Percentiles rank a stretch among this genome's conserved stretches.
Conservation (phyloP, 176 grass and related monocot genomes). For the Eragrostis nindensis region DNA sequence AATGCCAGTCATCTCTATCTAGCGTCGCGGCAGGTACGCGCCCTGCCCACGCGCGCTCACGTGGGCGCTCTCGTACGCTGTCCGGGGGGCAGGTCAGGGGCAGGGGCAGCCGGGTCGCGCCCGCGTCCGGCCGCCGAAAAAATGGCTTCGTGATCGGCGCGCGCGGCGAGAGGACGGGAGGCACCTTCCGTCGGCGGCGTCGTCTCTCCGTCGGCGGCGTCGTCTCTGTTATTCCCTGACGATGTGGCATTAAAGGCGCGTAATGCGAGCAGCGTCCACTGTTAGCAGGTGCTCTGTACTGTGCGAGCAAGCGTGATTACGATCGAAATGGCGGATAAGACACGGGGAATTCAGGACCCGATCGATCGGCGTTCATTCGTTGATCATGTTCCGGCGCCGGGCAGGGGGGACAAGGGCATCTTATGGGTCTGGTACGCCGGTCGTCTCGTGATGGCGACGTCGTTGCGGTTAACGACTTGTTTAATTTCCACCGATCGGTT, state of each 20-base stretch:
- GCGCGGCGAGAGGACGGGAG: too few relatives aligned
- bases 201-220: background rate
- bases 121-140: background rate
- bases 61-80: too few relatives aligned
- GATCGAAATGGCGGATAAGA: background rate
- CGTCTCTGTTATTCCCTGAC: background rate
- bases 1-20: background rate
- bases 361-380: background rate
- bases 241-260: background rate
- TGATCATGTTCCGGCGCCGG: constrained; percentile 5
- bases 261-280: background rate
- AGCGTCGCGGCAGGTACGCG: background rate
- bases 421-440: constrained; percentile 26
- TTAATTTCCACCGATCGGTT: constrained; percentile 10
- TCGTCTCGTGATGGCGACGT: constrained; percentile 28
- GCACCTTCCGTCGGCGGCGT: background rate
- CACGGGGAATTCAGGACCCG: background rate
- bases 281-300: background rate
- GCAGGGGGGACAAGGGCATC: constrained; percentile 36
- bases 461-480: background rate
- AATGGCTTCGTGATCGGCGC: too few relatives aligned
- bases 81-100: too few relatives aligned
- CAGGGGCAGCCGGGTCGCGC: too few relatives aligned
- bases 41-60: background rate
- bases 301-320: background rate